Percentiles rank a stretch among this genome's conserved stretches.
phyloP scores from a whole-genome alignment of 345 rosid species.

The Eucalyptus regnans region DNA sequence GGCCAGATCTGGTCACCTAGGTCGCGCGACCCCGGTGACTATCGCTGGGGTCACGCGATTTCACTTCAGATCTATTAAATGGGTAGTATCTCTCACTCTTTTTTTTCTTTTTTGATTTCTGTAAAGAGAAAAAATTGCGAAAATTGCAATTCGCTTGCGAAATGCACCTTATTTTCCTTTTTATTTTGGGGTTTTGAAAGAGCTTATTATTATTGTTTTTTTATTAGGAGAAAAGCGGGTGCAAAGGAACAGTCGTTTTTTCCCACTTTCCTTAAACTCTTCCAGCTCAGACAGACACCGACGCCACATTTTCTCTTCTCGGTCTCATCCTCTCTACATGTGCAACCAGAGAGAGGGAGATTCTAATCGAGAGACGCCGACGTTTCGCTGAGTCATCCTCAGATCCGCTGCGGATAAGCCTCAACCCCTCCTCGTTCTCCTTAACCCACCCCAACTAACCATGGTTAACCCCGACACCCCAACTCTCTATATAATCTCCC shows the following conservation, averaged over 20 bases:
- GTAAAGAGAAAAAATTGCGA: not conserved
- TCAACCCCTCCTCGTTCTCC: not conserved
- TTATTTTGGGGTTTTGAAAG: not conserved
- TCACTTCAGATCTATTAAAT: not conserved
- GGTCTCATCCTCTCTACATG: not conserved
- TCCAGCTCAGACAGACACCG: not conserved
- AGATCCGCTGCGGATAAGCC: not conserved
- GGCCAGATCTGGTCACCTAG: too few relatives aligned
- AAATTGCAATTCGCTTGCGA: not conserved
- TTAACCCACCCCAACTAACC: not conserved
- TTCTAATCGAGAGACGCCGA: not conserved
- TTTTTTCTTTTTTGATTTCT: not conserved
- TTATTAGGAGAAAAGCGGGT: not conserved
- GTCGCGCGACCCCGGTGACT: too few relatives aligned
- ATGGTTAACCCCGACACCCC: not conserved
- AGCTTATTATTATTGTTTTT: not conserved
- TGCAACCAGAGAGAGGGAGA: not conserved
- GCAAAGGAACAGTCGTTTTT: not conserved
- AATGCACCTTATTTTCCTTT: not conserved
- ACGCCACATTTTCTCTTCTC: not conserved
- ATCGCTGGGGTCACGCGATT: not conserved
- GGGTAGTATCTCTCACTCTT: rapidly evolving
- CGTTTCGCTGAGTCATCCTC: not conserved
- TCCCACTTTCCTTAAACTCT: not conserved
- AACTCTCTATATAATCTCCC: not conserved